Evolutionary conservation across 1,139 yeast genomes (phyloP).

Genomic region (Saccharomyces hybrid): DNA sequence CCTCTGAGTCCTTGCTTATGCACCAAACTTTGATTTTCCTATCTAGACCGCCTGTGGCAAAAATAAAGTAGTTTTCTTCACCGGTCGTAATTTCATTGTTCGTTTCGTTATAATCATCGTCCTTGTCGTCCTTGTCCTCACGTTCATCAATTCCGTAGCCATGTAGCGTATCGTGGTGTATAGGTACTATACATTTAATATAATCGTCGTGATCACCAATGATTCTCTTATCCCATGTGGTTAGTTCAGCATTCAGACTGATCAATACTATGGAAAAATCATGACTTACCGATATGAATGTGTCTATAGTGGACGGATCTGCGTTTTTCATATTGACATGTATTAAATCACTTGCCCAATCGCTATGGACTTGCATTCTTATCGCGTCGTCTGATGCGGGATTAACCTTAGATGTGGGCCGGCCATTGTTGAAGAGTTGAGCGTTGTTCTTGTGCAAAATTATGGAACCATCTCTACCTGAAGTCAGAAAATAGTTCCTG

Average conservation of each 20-base stretch:
- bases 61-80: constrained; percentile 25
- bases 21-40: constrained; percentile 74
- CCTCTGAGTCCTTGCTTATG: constrained; percentile 30
- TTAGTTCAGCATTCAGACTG: constrained; percentile 44
- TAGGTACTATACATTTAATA: constrained; percentile 56
- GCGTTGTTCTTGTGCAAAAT: constrained; percentile 30
- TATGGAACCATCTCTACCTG: constrained; percentile 83
- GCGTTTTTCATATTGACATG: constrained; percentile 30
- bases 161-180: constrained; percentile 13
- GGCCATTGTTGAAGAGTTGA: background rate
- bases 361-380: constrained; percentile 55
- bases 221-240: constrained; percentile 33
- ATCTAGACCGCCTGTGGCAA: constrained; percentile 83
- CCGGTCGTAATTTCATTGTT: constrained; percentile 13
- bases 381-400: constrained; percentile 11
- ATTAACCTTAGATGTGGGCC: too few species aligned
- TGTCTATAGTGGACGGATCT: constrained; percentile 30
- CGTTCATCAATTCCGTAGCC: background rate
- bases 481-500: constrained; percentile 47
- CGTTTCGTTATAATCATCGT: background rate
- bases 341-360: constrained; percentile 81
- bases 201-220: constrained; percentile 84
- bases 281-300: constrained; percentile 67
- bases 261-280: constrained; percentile 64
- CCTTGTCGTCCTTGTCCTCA: background rate